These are phyloP conservation scores for Marsdenia floribunda DNA, from an alignment of 257 asterid species.

Conservation along the genomic window DNA sequence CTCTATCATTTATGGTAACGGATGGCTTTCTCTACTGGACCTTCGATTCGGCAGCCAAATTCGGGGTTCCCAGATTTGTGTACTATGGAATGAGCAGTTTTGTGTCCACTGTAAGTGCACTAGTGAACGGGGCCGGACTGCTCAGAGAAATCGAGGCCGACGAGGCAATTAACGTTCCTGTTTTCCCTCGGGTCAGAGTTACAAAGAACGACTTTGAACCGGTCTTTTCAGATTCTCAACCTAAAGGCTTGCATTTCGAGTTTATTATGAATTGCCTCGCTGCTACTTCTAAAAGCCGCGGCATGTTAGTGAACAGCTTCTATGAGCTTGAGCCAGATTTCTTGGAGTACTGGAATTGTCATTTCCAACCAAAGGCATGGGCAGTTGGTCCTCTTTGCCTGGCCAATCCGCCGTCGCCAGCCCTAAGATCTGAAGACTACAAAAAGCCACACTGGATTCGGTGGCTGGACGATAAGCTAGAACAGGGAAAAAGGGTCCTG, in stretches of 20 bases:
- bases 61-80: constrained; percentile 45
- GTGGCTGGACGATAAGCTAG: constrained; percentile 53
- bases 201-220: constrained; percentile 44
- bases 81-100: constrained; percentile 46
- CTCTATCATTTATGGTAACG: constrained; percentile 40
- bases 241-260: constrained; percentile 29
- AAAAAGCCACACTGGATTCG: constrained; percentile 34
- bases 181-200: constrained; percentile 46
- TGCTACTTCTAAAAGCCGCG: constrained; percentile 39
- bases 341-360: constrained; percentile 19
- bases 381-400: constrained; percentile 62
- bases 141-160: constrained; percentile 24
- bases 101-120: background rate
- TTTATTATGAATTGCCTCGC: constrained; percentile 9
- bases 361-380: constrained; percentile 22
- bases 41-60: constrained; percentile 33
- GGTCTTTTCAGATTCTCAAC: constrained; percentile 24
- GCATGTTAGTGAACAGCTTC: constrained; percentile 48
- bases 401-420: constrained; percentile 13
- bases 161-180: constrained; percentile 32
- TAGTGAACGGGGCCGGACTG: background rate
- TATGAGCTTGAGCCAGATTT: constrained; percentile 46
- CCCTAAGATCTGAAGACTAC: background rate
- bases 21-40: constrained; percentile 80
- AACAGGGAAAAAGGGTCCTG: constrained; percentile 30